Percentiles rank a stretch among this genome's conserved stretches.
Evolutionary conservation across 2,329 filamentous ascomycete genomes (phyloP).

Genomic region (Fusarium sp.): DNA sequence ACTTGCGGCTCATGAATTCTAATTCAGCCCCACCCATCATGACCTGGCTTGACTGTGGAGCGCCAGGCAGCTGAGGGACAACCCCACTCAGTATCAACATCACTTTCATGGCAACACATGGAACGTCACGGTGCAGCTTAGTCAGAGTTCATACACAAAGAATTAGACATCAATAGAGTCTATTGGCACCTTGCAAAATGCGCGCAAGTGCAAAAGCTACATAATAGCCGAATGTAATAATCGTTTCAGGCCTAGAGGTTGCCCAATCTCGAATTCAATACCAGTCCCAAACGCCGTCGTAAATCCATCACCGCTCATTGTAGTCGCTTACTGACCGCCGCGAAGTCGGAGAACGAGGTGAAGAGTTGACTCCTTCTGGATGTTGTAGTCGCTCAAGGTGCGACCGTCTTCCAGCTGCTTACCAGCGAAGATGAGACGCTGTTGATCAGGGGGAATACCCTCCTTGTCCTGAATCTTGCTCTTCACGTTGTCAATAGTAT

Average conservation of each 20-base stretch:
- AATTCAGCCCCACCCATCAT: constrained; percentile 34
- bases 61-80: constrained; percentile 19
- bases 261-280: constrained; percentile 36
- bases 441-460: constrained; percentile 95
- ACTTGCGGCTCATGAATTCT: constrained; percentile 24
- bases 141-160: not conserved
- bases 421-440: constrained; percentile 94
- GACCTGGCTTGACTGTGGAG: constrained; percentile 7
- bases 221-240: constrained; percentile 33
- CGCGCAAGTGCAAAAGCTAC: constrained; percentile 33
- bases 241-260: constrained; percentile 32
- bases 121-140: not conserved
- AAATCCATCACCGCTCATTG: constrained; percentile 54
- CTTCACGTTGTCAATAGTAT: constrained; percentile 98
- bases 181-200: constrained; percentile 30
- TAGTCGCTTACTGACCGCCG: constrained; percentile 69
- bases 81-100: constrained; percentile 6
- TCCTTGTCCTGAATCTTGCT: constrained; percentile 99
- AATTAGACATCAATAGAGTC: constrained; percentile 39
- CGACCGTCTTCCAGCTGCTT: constrained; percentile 97
- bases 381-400: constrained; percentile 93
- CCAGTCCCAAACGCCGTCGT: constrained; percentile 64
- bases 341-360: constrained; percentile 91
- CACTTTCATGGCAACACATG: constrained; percentile 2
- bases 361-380: constrained; percentile 91